Evolutionary conservation across 2,329 filamentous ascomycete genomes (phyloP).

Genomic region (Fusarium temperatum): DNA sequence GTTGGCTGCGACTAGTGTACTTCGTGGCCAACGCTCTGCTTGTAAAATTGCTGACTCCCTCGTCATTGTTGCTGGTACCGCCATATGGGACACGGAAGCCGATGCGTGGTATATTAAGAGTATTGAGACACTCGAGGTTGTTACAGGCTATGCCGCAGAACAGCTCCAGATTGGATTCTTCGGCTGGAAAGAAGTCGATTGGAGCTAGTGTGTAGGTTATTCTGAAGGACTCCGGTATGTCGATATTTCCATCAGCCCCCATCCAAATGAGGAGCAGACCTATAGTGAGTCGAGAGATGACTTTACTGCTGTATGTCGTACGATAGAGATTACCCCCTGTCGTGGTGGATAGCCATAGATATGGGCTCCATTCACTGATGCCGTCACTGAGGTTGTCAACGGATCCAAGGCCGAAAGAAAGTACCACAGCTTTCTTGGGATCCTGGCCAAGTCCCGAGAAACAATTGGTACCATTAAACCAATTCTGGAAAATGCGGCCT

Average conservation of each 20-base stretch:
- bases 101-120: not conserved
- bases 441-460: not conserved
- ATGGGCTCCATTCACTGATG: not conserved
- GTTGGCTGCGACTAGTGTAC: not conserved
- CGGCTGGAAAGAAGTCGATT: no score
- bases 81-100: not conserved
- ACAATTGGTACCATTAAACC: not conserved
- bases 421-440: not conserved
- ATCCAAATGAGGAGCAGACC: not conserved
- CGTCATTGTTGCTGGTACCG: no score
- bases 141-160: not conserved
- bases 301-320: not conserved
- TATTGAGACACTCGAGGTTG: not conserved
- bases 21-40: not conserved
- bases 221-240: not conserved
- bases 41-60: not conserved
- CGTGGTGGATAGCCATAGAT: not conserved
- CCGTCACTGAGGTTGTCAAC: not conserved
- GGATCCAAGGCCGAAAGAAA: not conserved
- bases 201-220: not conserved
- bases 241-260: not conserved
- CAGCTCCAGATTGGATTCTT: not conserved
- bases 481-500: not conserved
- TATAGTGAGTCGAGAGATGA: not conserved
- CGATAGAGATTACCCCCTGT: not conserved